These are phyloP conservation scores for Pseudogymnoascus sp. DNA, from an alignment of 2,329 filamentous ascomycete genomes.

Conservation along the genomic window DNA sequence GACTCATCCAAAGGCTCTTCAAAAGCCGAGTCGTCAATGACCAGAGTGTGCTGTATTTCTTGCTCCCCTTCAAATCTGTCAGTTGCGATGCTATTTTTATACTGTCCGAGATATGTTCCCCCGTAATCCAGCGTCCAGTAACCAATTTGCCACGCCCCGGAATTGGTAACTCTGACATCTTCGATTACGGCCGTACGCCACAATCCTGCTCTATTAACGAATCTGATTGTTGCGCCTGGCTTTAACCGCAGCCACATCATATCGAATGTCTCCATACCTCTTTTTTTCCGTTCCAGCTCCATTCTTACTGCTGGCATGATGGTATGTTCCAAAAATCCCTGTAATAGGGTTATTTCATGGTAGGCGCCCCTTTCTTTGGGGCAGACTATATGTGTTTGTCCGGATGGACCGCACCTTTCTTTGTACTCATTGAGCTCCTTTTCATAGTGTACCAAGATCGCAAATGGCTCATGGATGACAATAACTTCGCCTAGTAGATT, in stretches of 20 bases:
- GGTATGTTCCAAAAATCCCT: background rate
- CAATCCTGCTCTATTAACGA: background rate
- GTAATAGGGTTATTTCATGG: background rate
- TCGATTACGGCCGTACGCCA: background rate
- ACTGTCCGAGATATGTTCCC: background rate
- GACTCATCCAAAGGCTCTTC: background rate
- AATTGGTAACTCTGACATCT: background rate
- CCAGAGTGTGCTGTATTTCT: background rate
- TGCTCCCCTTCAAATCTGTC: background rate
- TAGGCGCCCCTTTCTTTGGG: background rate
- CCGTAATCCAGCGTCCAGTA: background rate
- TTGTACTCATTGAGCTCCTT: background rate
- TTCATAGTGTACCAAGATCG: background rate
- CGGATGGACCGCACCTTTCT: background rate
- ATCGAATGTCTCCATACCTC: constrained; percentile 1
- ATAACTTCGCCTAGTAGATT: background rate
- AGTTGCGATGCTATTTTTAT: background rate
- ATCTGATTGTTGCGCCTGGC: background rate
- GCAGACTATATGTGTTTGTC: background rate
- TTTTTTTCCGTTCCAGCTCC: constrained; percentile 6
- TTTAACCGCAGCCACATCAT: constrained; percentile 6
- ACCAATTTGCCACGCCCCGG: background rate
- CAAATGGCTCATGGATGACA: background rate
- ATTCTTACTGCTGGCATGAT: background rate
- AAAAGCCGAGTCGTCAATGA: background rate